Percentiles rank a stretch among this genome's conserved stretches.
phyloP scores from a whole-genome alignment of 1,284 basidiomycete species.

The Cutaneotrichosporon sp. region DNA sequence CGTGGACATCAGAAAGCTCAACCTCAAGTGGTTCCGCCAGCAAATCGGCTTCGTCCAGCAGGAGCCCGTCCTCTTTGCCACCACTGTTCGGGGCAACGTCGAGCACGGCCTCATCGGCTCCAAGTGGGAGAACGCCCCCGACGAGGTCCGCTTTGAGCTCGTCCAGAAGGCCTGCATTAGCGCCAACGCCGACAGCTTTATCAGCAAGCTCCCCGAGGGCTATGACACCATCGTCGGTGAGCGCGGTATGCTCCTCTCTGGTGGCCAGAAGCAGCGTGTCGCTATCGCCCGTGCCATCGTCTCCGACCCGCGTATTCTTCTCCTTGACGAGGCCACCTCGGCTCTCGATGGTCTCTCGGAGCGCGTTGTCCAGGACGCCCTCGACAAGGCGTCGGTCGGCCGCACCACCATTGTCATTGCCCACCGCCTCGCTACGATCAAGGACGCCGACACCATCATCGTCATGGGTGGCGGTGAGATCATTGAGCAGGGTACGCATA shows the following conservation, averaged over 20 bases:
- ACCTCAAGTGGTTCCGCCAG: slow-evolving; percentile 82
- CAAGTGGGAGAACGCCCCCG: slow-evolving; percentile 64
- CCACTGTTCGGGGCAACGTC: slow-evolving; percentile 74
- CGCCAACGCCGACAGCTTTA: slow-evolving; percentile 89
- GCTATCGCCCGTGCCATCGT: slow-evolving; percentile 93
- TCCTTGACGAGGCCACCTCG: slow-evolving; percentile 66
- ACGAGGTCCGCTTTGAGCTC: slow-evolving; percentile 74
- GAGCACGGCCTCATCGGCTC: slow-evolving; percentile 86
- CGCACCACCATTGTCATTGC: slow-evolving; percentile 58
- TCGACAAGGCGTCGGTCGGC: slow-evolving; percentile 82
- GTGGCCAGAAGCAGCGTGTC: slow-evolving; percentile 90
- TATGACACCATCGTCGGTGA: slow-evolving; percentile 94
- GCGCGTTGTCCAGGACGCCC: slow-evolving; percentile 88
- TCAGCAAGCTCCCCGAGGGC: slow-evolving; percentile 76
- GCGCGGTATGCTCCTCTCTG: slow-evolving; percentile 84
- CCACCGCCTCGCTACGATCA: slow-evolving; percentile 55
- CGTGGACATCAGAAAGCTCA: slow-evolving; percentile 71
- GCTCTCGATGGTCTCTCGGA: slow-evolving; percentile 89
- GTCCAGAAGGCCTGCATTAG: slow-evolving; percentile 86
- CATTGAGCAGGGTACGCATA: slow-evolving; percentile 81
- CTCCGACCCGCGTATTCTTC: slow-evolving; percentile 67
- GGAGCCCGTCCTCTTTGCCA: slow-evolving; percentile 85
- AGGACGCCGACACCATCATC: slow-evolving; percentile 68
- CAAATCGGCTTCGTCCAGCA: slow-evolving; percentile 88
- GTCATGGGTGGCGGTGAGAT: slow-evolving; percentile 84